Evolutionary conservation across 371 early-diverging fungal genomes (phyloP).

Genomic region (Lichtheimia corymbifera): DNA sequence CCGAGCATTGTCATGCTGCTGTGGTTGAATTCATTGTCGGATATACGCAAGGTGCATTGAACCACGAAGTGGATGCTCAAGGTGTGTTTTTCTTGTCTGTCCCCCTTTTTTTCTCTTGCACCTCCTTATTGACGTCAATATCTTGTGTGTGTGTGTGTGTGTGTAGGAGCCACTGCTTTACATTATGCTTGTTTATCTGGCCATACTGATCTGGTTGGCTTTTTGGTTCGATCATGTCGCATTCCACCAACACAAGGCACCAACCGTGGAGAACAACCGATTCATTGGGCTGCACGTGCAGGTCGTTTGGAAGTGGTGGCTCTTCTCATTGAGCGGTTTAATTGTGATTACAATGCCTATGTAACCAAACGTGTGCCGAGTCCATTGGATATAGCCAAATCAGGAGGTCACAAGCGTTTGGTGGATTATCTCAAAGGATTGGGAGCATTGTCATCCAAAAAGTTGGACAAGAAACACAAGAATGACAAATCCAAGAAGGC

Average conservation of each 20-base stretch:
- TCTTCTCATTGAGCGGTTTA: slow-evolving; percentile 32
- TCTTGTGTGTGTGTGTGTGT: too few species aligned
- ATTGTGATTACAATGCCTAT: slow-evolving; percentile 37
- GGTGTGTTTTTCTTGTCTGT: slow-evolving; percentile 22
- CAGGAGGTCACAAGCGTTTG: slow-evolving; percentile 35
- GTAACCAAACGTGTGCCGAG: slow-evolving; percentile 31
- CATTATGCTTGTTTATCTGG: slow-evolving; percentile 49
- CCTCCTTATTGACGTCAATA: neutral
- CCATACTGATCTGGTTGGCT: slow-evolving; percentile 37
- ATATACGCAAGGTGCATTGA: slow-evolving; percentile 28
- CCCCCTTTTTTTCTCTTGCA: neutral
- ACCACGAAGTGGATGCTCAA: slow-evolving; percentile 26
- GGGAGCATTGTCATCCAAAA: slow-evolving; percentile 40
- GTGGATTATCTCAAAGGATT: slow-evolving; percentile 39
- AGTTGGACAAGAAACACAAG: slow-evolving; percentile 46
- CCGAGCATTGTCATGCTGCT: slow-evolving; percentile 42
- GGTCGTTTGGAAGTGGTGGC: slow-evolving; percentile 37
- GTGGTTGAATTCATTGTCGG: slow-evolving; percentile 39
- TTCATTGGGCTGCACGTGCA: slow-evolving; percentile 43
- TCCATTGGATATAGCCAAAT: slow-evolving; percentile 43
- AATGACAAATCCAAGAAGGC: slow-evolving; percentile 25
- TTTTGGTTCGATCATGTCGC: slow-evolving; percentile 27
- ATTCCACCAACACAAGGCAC: slow-evolving; percentile 28
- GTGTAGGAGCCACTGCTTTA: slow-evolving; percentile 38
- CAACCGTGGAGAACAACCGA: slow-evolving; percentile 28